Evolutionary conservation across 768 basidiomycete genomes (phyloP).

Genomic region (Pleurotus cornucopiae): DNA sequence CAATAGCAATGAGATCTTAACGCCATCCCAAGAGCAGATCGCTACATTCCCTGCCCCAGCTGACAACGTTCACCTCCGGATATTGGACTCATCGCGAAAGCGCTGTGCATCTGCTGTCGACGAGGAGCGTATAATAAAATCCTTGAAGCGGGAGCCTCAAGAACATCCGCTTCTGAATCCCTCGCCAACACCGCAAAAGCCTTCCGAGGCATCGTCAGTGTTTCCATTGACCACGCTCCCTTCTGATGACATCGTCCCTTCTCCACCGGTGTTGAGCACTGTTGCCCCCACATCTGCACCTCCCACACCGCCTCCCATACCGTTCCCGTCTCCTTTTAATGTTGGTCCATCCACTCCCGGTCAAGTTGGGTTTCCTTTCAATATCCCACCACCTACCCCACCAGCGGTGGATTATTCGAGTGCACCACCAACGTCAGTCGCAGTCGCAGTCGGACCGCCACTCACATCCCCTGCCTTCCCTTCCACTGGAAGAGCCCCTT

Average conservation of each 20-base stretch:
- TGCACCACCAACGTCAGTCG: neutral
- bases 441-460: constrained; percentile 11
- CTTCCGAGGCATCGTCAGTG: constrained; percentile 5
- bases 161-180: constrained; percentile 34
- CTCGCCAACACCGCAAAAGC: constrained; percentile 13
- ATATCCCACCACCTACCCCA: constrained; percentile 4
- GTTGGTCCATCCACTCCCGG: neutral
- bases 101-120: constrained; percentile 35
- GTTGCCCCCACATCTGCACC: constrained; percentile 19
- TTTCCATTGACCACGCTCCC: constrained; percentile 15
- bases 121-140: constrained; percentile 38
- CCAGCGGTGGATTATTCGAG: neutral
- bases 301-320: constrained; percentile 28
- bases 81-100: constrained; percentile 37
- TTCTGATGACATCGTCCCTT: constrained; percentile 11
- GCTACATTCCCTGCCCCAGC: constrained; percentile 6
- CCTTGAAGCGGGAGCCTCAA: constrained; percentile 44
- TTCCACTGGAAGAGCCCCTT: constrained; percentile 26
- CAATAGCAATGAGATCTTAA: neutral
- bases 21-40: neutral
- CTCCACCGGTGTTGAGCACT: constrained; percentile 10
- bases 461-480: constrained; percentile 21
- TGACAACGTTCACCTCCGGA: constrained; percentile 19
- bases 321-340: neutral
- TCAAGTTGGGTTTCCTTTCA: constrained; percentile 3